Evolutionary conservation across 371 early-diverging fungal genomes (phyloP), one percentile per base, ranked within the genome.

Genomic region (Mucor mucedo): DNA sequence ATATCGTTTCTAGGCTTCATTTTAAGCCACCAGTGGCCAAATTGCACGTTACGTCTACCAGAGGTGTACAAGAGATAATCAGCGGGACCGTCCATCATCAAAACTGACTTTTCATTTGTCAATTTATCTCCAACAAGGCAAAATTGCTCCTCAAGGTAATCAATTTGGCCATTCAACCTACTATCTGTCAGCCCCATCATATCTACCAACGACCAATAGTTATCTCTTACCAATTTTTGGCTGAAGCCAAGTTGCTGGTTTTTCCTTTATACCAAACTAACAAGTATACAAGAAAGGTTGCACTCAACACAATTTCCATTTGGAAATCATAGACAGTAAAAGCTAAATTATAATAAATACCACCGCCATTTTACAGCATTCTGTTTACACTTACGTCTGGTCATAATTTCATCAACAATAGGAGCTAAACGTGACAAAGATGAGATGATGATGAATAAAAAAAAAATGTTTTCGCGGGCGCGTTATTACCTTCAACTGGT

Each of bases 51-150:
- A 13, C 83, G 76, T 32, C 94, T 78, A 7, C 94, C 94, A 58
- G 89, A 79, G 27, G 87, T 86, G 62, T 89, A 92, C 53, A 92
- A 79, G 35, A 91, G 68, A 72, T 80, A 89, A 62, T 91, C 89
- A 3, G 85, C 61, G 5, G 91, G 89, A 29, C 91, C 90, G 69
- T 93, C 93, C 70, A 83, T 70, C 58, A 87, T 77, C 49, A 93
- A 70, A 27, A 73, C 75, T 10, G 71, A 66, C 27, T 68, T 55
- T 9, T 61, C 66, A 38, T 55, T 74, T 33, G 76, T 79, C 27
- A 68, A 72, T 28, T 82, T 79, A 63, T 88, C 81, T 29, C 92
- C 92, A 30, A 93, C 84, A 53, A 81, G 77, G 3, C 89, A 76
- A 73, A 90, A 93, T 69, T 93, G 86, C 1, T 65, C 42, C 33